Evolutionary conservation across 805 yeast genomes (phyloP), one percentile per base, ranked within the genome.

Genomic region (Yamadazyma tumulicola): DNA sequence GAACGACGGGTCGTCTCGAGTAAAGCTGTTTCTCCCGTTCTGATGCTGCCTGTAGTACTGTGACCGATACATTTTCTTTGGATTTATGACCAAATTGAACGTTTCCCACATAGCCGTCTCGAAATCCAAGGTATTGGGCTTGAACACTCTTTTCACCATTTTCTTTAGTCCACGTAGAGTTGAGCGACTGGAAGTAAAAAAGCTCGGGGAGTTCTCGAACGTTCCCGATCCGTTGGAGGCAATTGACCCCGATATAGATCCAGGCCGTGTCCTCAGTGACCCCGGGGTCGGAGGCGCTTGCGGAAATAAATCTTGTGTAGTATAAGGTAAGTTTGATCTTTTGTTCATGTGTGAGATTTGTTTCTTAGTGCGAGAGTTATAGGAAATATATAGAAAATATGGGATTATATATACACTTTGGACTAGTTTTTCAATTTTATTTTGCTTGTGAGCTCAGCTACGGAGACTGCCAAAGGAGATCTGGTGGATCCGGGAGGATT

Each of bases 71-170:
- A 88, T 94, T 42, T 85, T 79, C 49, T 81, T 76, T 2, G 97
- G 97, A 26, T 80, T 75, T 18, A 78, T 65, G 11, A 88, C 65
- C 36, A 88, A 62, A 50, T 86, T 75, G 41, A 82, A 65, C 59
- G 88, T 81, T 55, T 89, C 97, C 96, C 96, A 89, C 40, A 79
- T 71, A 10, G 96, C 96, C 1, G 95, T 85, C 57, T 89, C 97
- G 50, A 88, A 85, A 59, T 89, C 96, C 35, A 88, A 67, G 0
- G 95, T 81, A 6, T 81, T 84, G 1, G 95, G 89, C 46, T 79
- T 77, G 43, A 82, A 64, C 19, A 64, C 41, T 34, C 72, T 48
- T 33, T 51, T 51, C 31, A 53, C 34, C 66, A 65, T 61, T 20
- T 43, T 51, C 41, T 51, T 55, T 35, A 59, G 34, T 36, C 50